Percentiles rank a stretch among this genome's conserved stretches.
Conservation (phyloP, 257 asterid genomes). For the Paraleonurus japonicus region DNA sequence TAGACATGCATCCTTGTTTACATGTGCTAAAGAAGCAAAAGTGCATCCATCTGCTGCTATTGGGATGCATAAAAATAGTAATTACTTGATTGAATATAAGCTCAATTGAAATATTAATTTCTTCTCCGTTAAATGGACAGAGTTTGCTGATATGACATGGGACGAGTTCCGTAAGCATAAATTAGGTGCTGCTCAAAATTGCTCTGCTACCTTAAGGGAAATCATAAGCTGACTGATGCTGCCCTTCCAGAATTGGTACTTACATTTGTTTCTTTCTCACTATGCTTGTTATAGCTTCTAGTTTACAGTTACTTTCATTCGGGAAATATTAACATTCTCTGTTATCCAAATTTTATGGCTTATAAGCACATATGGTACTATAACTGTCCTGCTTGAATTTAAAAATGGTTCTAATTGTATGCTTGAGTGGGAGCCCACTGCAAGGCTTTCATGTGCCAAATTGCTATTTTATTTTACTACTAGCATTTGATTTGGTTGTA, state of each 20-base stretch:
- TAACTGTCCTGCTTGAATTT: background rate
- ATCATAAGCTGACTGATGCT: slow-evolving; percentile 59
- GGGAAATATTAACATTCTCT: background rate
- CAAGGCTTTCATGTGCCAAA: background rate
- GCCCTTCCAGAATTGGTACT: slow-evolving; percentile 69
- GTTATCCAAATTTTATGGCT: background rate
- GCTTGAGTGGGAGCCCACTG: background rate
- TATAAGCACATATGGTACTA: background rate
- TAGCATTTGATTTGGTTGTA: slow-evolving; percentile 17
- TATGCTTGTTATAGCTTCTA: background rate
- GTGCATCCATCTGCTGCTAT: background rate
- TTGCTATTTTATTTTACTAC: background rate
- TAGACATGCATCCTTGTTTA: background rate
- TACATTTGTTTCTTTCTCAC: background rate
- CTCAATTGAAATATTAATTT: background rate
- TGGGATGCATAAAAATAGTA: background rate
- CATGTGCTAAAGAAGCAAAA: background rate
- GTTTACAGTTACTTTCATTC: background rate
- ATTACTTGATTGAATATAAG: background rate
- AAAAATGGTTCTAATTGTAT: background rate
- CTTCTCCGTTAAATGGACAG: slow-evolving; percentile 36
- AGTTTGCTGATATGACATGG: slow-evolving; percentile 92
- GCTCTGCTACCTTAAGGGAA: slow-evolving; percentile 89
- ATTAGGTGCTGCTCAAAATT: slow-evolving; percentile 95
- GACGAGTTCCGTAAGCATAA: slow-evolving; percentile 73